phyloP scores from a whole-genome alignment of 306 rosid genomes.

The Vicia faba region DNA sequence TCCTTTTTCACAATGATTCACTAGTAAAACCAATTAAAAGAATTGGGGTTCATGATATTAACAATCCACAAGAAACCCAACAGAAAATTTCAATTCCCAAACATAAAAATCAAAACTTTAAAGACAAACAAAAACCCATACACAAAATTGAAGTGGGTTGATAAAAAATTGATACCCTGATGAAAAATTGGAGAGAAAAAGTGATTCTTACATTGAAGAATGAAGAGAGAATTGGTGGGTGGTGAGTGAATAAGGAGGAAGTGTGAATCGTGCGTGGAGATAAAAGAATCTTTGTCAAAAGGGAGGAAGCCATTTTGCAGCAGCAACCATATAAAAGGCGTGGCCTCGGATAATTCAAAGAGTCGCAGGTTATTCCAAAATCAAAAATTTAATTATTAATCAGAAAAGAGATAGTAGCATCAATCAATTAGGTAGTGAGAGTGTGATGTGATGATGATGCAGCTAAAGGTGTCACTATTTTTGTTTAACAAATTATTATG shows the following conservation, averaged over 20 bases:
- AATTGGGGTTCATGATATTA: background rate
- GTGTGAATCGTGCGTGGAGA: conserved; percentile 59
- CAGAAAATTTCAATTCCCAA: conserved; percentile 25
- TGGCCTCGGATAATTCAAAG: conserved; percentile 16
- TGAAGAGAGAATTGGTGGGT: conserved; percentile 56
- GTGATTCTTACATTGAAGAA: conserved; percentile 54
- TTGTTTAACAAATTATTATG: background rate
- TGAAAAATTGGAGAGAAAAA: conserved; percentile 7
- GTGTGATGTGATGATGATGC: background rate
- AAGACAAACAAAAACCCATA: background rate
- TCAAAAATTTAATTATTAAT: background rate
- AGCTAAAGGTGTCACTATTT: background rate
- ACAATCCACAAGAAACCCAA: background rate
- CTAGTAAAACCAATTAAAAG: conserved; percentile 5
- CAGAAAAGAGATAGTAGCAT: background rate
- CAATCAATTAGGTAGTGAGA: background rate
- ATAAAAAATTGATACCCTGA: conserved; percentile 15
- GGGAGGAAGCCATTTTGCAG: conserved; percentile 62
- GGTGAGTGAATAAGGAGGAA: conserved; percentile 41
- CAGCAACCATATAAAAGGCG: conserved; percentile 20
- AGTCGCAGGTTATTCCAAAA: conserved; percentile 8
- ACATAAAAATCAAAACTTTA: conserved; percentile 33
- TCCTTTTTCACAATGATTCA: conserved; percentile 7
- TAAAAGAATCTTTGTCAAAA: conserved; percentile 55
- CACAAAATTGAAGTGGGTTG: conserved; percentile 5